Base-by-base conservation (phyloP, 306 rosid species). In the Vigna nakashimae region DNA sequence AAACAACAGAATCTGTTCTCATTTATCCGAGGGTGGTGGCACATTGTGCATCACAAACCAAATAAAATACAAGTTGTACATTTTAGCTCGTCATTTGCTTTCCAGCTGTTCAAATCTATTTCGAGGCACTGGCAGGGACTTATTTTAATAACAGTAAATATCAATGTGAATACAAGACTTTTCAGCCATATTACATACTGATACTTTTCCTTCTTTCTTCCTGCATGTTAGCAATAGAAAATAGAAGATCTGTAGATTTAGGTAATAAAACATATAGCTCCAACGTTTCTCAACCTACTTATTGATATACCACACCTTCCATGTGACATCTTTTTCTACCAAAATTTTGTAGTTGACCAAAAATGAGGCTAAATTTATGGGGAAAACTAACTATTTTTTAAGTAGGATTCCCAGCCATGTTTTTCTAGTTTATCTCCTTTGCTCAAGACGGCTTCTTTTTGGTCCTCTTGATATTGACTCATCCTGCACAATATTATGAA, bases 401-500 rank as follows among this genome's bases (percentile, higher is more conserved):
- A 76, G 75, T 87, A 92, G 42, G 88, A 84, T 76, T 89, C 73
- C 97, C 95, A 94, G 62, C 97, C 99, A 63, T 80, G 84, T 7
- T 74, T 82, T 79, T 84, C 86, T 45, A 91, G 79, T 77, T 81
- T 91, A 73, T 89, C 92, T 34, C 82, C 97, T 88, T 92, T 92
- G 13, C 8, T 69, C 87, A 91, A 84, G 22, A 95, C 98, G 30
- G 28, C 84, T 45, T 85, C 88, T 59, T 67, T 80, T 40, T 82
- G 87, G 80, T 95, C 96, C 80, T 91, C 92, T 79, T 80, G 93
- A 82, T 85, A 95, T 71, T 91, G 91, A 34, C 71, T 85, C 91
- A 87, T 86, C 88, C 98, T 95, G 96, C 86, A 80, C 13, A 65
- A 9, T 0, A 66, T 42, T 42, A 42, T 42, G 46, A 42, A 42